A percentile compares a stretch with the other conserved stretches of the same genome.
Evolutionary conservation across 2,329 filamentous ascomycete species (phyloP).

Genomic region (Penicillium sp.): DNA sequence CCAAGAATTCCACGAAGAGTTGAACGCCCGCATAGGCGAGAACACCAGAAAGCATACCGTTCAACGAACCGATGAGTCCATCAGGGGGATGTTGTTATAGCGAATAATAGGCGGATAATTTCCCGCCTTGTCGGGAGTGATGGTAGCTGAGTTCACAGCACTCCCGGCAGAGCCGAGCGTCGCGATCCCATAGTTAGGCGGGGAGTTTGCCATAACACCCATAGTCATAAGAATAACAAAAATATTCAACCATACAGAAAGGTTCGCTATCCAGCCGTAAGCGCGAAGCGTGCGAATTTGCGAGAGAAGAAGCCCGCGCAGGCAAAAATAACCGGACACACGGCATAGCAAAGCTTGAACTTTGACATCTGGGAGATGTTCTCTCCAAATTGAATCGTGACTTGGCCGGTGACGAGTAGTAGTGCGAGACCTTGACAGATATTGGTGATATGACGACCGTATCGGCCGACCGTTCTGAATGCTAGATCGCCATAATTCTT

Average conservation of each 20-base stretch:
- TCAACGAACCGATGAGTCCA: conserved; percentile 43
- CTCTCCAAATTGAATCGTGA: conserved; percentile 52
- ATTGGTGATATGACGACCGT: conserved; percentile 37
- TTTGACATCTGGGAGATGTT: conserved; percentile 51
- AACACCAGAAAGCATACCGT: conserved; percentile 52
- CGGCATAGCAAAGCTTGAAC: conserved; percentile 49
- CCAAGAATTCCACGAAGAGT: conserved; percentile 55
- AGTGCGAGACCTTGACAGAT: conserved; percentile 40
- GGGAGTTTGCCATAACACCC: conserved; percentile 48
- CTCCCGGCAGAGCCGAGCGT: conserved; percentile 27
- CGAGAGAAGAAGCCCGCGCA: conserved; percentile 50
- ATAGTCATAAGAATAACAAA: conserved; percentile 54
- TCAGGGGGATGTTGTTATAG: conserved; percentile 43
- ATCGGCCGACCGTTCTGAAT: conserved; percentile 37
- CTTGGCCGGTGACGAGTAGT: conserved; percentile 49
- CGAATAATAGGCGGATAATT: conserved; percentile 34
- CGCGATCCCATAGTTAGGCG: conserved; percentile 45
- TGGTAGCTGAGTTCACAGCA: conserved; percentile 18
- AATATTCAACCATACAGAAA: conserved; percentile 54
- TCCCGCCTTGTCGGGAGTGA: conserved; percentile 26
- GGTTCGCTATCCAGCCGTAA: conserved; percentile 53
- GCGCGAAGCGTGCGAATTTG: conserved; percentile 54
- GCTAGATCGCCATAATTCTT: conserved; percentile 41
- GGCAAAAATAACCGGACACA: conserved; percentile 50
- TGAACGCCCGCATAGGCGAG: conserved; percentile 57